Conservation (phyloP, 2,329 filamentous ascomycete genomes). For the Ophiostoma montium region DNA sequence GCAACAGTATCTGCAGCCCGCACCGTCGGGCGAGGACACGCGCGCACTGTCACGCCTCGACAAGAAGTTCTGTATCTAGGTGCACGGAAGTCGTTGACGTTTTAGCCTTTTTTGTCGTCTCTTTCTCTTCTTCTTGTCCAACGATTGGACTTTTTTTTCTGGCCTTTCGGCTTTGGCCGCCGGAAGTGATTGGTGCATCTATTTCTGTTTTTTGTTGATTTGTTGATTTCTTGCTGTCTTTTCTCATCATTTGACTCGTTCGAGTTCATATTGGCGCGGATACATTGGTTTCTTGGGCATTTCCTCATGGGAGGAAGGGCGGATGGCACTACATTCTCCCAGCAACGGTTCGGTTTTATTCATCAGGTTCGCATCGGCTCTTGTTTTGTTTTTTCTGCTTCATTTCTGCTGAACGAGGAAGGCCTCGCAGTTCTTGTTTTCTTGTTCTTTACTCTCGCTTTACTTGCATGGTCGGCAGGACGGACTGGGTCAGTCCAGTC, state of each 20-base stretch:
- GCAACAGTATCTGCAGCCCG: constrained; percentile 13
- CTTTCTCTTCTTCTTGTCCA: background rate
- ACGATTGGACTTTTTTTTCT: too few relatives aligned
- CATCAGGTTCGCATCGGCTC: background rate
- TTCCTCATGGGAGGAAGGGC: background rate
- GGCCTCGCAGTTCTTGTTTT: background rate
- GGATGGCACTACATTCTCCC: too few relatives aligned
- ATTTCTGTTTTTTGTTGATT: background rate
- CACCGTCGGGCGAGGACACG: constrained; percentile 13
- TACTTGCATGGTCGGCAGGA: constrained; percentile 6
- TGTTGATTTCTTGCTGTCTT: background rate
- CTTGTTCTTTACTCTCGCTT: background rate
- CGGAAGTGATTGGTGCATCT: too few relatives aligned
- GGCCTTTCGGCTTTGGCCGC: too few relatives aligned
- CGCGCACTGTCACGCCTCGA: constrained; percentile 15
- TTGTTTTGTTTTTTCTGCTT: background rate
- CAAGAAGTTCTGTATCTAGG: constrained; percentile 18
- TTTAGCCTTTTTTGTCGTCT: background rate
- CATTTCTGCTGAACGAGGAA: background rate
- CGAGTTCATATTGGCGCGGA: background rate
- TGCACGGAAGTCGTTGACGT: background rate
- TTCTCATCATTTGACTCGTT: background rate
- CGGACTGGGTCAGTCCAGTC: background rate
- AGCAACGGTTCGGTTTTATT: too few relatives aligned
- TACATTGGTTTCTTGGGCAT: background rate